These are phyloP conservation scores for Candida glaebosa DNA, from an alignment of 805 yeast species.

Conservation along the genomic window DNA sequence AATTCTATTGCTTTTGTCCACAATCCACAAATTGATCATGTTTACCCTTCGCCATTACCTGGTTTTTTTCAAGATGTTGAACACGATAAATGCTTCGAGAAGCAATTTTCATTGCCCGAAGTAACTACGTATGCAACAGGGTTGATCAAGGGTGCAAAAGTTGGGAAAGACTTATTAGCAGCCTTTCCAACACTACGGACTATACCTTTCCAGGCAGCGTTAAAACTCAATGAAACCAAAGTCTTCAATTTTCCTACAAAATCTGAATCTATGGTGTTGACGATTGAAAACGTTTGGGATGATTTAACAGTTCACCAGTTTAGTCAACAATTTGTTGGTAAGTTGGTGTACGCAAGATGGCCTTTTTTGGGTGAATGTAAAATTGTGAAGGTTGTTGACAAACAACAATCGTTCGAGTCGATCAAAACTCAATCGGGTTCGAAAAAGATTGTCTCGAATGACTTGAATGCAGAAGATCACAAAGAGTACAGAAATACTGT, in stretches of 20 bases:
- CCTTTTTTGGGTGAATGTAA: slow-evolving; percentile 86
- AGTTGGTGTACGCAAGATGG: slow-evolving; percentile 75
- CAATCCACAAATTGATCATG: slow-evolving; percentile 69
- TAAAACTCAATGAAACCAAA: slow-evolving; percentile 60
- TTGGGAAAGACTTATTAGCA: slow-evolving; percentile 71
- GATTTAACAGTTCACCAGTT: slow-evolving; percentile 61
- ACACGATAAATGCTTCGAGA: slow-evolving; percentile 74
- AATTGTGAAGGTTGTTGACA: slow-evolving; percentile 61
- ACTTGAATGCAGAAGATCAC: slow-evolving; percentile 42
- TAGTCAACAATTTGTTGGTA: slow-evolving; percentile 58
- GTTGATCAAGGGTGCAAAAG: slow-evolving; percentile 59
- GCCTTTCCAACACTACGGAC: slow-evolving; percentile 88
- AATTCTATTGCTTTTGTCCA: slow-evolving; percentile 60
- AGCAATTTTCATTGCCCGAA: slow-evolving; percentile 49
- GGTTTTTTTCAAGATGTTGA: slow-evolving; percentile 74
- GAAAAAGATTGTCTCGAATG: slow-evolving; percentile 27
- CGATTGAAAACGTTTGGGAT: slow-evolving; percentile 51
- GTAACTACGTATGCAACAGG: slow-evolving; percentile 49
- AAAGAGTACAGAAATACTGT: slow-evolving; percentile 43
- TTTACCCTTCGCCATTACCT: slow-evolving; percentile 74
- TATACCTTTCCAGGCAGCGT: slow-evolving; percentile 53
- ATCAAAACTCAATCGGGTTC: slow-evolving; percentile 23
- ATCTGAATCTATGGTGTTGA: slow-evolving; percentile 75
- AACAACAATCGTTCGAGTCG: slow-evolving; percentile 44
- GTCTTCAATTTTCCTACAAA: slow-evolving; percentile 85